These are phyloP conservation scores for Globisporangium paroecandrum DNA, from an alignment of 352 stramenopile species.

Conservation along the genomic window DNA sequence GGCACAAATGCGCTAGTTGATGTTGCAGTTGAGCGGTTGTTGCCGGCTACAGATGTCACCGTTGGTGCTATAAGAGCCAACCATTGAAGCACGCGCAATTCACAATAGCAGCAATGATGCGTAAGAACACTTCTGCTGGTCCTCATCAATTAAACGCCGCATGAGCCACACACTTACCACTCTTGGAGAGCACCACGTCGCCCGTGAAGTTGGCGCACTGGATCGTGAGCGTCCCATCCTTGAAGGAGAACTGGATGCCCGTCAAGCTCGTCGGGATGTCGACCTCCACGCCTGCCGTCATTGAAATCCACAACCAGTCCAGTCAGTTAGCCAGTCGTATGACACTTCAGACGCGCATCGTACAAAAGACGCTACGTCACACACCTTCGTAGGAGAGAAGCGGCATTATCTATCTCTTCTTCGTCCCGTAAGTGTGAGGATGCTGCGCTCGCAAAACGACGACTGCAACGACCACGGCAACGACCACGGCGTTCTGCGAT, in stretches of 20 bases:
- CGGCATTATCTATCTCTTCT: slow-evolving; percentile 35
- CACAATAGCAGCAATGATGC: background rate
- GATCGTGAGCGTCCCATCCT: slow-evolving; percentile 54
- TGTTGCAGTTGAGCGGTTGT: background rate
- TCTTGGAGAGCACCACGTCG: slow-evolving; percentile 58
- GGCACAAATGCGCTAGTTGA: background rate
- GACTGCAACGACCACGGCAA: background rate
- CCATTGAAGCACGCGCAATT: background rate
- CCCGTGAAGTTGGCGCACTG: slow-evolving; percentile 74
- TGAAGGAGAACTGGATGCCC: slow-evolving; percentile 68
- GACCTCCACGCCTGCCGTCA: slow-evolving; percentile 55
- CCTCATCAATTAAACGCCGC: background rate
- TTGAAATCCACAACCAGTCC: background rate
- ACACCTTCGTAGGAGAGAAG: slow-evolving; percentile 71
- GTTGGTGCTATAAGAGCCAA: slow-evolving; percentile 4
- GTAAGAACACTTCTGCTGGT: background rate
- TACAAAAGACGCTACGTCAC: slow-evolving; percentile 1
- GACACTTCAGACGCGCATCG: background rate
- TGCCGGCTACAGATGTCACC: background rate
- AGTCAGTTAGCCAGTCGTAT: background rate
- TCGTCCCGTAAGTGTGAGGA: background rate
- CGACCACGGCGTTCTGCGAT: background rate
- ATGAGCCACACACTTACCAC: slow-evolving; percentile 20
- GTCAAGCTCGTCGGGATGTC: slow-evolving; percentile 56
- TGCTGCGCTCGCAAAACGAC: background rate